Conservation (phyloP, 805 yeast species). For the Yamadazyma olivae region DNA sequence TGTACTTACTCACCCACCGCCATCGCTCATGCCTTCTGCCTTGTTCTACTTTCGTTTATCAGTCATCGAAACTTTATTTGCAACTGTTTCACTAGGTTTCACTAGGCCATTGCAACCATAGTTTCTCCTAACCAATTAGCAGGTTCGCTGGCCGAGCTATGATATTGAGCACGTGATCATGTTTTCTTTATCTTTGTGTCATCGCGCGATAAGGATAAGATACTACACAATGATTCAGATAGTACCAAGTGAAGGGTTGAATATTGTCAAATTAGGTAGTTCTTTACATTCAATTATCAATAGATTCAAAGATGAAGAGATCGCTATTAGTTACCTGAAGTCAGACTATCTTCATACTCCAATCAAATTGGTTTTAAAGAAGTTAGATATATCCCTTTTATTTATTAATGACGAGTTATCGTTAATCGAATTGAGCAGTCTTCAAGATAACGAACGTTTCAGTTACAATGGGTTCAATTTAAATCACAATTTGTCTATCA, state of each 20-base stretch:
- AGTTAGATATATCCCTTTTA: slow-evolving; percentile 23
- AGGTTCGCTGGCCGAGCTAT: too few relatives aligned
- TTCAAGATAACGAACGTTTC: slow-evolving; percentile 1
- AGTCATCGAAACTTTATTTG: too few relatives aligned
- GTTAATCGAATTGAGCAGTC: slow-evolving; percentile 25
- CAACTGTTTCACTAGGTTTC: too few relatives aligned
- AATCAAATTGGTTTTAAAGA: slow-evolving; percentile 10
- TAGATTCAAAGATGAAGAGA: slow-evolving; percentile 23
- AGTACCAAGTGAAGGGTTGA: slow-evolving; percentile 36
- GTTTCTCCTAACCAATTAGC: too few relatives aligned
- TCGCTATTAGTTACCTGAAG: slow-evolving; percentile 24
- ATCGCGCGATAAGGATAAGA: too few relatives aligned
- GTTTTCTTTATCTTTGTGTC: too few relatives aligned
- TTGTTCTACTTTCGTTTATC: too few relatives aligned
- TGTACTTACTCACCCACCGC: too few relatives aligned
- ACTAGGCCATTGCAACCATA: too few relatives aligned
- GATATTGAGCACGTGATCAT: too few relatives aligned
- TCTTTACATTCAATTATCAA: slow-evolving; percentile 26
- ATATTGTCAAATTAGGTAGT: slow-evolving; percentile 24
- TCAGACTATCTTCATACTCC: slow-evolving; percentile 30
- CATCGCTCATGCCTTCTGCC: too few relatives aligned
- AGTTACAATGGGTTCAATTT: slow-evolving; percentile 30
- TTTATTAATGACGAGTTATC: slow-evolving; percentile 24
- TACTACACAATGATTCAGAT: slow-evolving; percentile 10
- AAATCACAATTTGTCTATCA: slow-evolving; percentile 22